A percentile compares a stretch with the other conserved stretches of the same genome.
Evolutionary conservation across 2,329 filamentous ascomycete species (phyloP).

Genomic region (Colletotrichum sansevieriae): DNA sequence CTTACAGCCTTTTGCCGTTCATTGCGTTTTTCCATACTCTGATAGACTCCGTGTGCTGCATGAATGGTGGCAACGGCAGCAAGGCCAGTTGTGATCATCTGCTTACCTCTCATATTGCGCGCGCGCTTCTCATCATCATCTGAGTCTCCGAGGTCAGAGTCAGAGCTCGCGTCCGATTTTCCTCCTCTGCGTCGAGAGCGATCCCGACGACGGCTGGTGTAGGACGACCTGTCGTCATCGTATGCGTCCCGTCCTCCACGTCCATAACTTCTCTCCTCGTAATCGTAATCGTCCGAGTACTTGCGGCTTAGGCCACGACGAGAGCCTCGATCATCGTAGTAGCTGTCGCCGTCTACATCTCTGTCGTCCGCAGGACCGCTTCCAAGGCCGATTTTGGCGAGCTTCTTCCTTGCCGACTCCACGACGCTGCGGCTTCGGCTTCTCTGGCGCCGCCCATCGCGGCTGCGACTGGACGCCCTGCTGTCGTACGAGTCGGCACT

Average conservation of each 20-base stretch:
- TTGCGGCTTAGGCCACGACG: slow-evolving; percentile 53
- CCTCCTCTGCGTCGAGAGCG: slow-evolving; percentile 52
- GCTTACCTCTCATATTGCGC: slow-evolving; percentile 73
- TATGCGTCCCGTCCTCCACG: slow-evolving; percentile 55
- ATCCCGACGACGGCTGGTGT: slow-evolving; percentile 56
- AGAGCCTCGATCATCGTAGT: slow-evolving; percentile 54
- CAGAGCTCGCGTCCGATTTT: slow-evolving; percentile 63
- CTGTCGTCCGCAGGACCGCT: slow-evolving; percentile 57
- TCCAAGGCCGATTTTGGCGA: slow-evolving; percentile 72
- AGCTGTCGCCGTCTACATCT: slow-evolving; percentile 56
- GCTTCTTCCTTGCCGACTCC: slow-evolving; percentile 70
- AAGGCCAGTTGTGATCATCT: slow-evolving; percentile 68
- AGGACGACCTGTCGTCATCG: slow-evolving; percentile 61
- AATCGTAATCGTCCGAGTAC: slow-evolving; percentile 62
- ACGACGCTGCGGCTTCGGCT: slow-evolving; percentile 76
- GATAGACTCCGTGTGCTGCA: slow-evolving; percentile 70
- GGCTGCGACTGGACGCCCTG: slow-evolving; percentile 39
- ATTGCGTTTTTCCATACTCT: slow-evolving; percentile 69
- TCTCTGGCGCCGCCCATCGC: slow-evolving; percentile 47
- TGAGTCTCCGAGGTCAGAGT: slow-evolving; percentile 69
- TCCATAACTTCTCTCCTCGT: slow-evolving; percentile 57
- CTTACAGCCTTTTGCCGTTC: slow-evolving; percentile 66
- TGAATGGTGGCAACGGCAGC: slow-evolving; percentile 72
- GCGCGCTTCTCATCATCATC: slow-evolving; percentile 67
- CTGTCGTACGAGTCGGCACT: slow-evolving; percentile 62